Evolutionary conservation across 2,329 filamentous ascomycete species (phyloP).

Genomic region (Beauveria sp.): DNA sequence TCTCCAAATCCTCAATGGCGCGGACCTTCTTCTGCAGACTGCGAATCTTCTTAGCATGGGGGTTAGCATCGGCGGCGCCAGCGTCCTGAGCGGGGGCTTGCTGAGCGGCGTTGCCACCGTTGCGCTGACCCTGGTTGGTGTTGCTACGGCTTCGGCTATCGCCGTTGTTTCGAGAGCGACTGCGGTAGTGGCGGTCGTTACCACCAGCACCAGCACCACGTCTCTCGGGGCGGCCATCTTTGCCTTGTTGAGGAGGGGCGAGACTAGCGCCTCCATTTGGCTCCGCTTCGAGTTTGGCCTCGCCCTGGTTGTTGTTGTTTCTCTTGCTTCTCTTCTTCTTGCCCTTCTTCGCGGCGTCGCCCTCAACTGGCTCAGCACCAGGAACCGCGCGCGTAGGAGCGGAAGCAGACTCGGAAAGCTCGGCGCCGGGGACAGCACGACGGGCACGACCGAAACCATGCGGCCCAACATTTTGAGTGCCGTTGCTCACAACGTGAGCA

Average conservation of each 20-base stretch:
- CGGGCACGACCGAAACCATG: slow-evolving; percentile 76
- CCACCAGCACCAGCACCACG: slow-evolving; percentile 31
- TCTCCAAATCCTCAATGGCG: slow-evolving; percentile 96
- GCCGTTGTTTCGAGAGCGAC: slow-evolving; percentile 47
- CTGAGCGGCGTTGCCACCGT: slow-evolving; percentile 18
- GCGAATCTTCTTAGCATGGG: slow-evolving; percentile 90
- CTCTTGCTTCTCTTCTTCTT: slow-evolving; percentile 98
- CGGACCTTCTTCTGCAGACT: slow-evolving; percentile 94
- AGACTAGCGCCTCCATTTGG: slow-evolving; percentile 39
- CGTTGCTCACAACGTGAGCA: slow-evolving; percentile 75
- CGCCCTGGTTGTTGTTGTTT: slow-evolving; percentile 35
- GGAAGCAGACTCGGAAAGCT: slow-evolving; percentile 59
- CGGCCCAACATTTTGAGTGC: slow-evolving; percentile 58
- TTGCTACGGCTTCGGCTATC: slow-evolving; percentile 43
- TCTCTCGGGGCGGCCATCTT: slow-evolving; percentile 56
- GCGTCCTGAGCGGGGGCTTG: slow-evolving; percentile 24
- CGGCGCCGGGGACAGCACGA: slow-evolving; percentile 80
- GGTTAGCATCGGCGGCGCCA: slow-evolving; percentile 48
- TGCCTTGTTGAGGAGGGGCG: slow-evolving; percentile 38
- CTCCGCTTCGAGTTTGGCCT: slow-evolving; percentile 47
- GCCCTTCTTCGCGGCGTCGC: slow-evolving; percentile 79
- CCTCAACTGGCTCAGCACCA: slow-evolving; percentile 54
- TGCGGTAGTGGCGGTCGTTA: slow-evolving; percentile 42
- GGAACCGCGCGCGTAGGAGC: slow-evolving; percentile 61
- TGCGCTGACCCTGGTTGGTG: slow-evolving; percentile 33